Evolutionary conservation across 352 stramenopile genomes (phyloP), one percentile per base, ranked within the genome.

Genomic region (Phytopythium oedochilum): DNA sequence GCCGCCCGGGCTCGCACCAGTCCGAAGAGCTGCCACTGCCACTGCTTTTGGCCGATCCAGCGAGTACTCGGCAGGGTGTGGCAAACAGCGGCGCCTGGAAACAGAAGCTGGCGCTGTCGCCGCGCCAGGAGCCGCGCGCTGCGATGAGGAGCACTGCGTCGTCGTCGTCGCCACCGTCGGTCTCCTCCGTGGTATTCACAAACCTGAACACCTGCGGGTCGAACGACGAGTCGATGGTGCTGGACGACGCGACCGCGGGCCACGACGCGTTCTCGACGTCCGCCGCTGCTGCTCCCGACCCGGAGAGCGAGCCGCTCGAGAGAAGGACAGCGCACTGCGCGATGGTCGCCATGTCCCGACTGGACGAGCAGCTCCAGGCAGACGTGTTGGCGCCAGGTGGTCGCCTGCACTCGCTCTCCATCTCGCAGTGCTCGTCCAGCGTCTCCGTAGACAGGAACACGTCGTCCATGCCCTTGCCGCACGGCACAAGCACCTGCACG

Each of bases 401-500:
- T 28, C 26, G 44, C 20, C 2, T 17, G 17, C 44, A 51, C 26
- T 51, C 28, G 26, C 44, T 51, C 44, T 51, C 44, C 7, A 35
- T 0, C 5, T n/a, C 17, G 28, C 44, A 51, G 17, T 28, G n/a
- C 38, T 18, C 17, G 15, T 51, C 60, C 28, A 79, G 62, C 6
- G 59, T n/a, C 5, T 32, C 10, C 0, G 54, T 11, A 1, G 35
- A 29, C n/a, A 59, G 59, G 44, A 82, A 72, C 32, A 72, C 59
- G 53, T 70, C 69, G 47, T 60, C 66, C 69, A 82, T 82, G n/a
- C 63, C 73, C 29, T 58, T 60, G 1, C 60, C 68, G 32, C 71
- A 78, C 9, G 58, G 53, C 28, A 82, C 71, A 47, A 75, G 73
- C 8, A 78, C 66, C 31, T 82, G 65, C 5, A 71, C 42, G 53